A percentile compares a stretch with the other conserved stretches of the same genome.
Evolutionary conservation across 176 grass and related monocot species (phyloP).

Genomic region (Oryza punctata): DNA sequence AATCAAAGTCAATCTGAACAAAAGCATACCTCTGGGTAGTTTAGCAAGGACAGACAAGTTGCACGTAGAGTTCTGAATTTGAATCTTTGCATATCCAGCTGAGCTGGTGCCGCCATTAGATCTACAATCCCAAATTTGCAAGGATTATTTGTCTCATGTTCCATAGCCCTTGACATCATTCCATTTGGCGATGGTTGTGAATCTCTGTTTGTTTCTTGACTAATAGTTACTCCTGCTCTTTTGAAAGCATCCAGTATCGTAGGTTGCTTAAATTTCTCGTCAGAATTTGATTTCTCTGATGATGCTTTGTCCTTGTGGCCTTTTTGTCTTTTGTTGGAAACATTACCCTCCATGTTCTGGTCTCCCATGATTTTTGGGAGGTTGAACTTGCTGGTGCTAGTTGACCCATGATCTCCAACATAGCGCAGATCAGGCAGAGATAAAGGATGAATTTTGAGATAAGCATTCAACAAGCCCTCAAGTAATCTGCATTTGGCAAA

Average conservation of each 20-base stretch:
- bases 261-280: conserved; percentile 69
- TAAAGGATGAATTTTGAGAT: conserved; percentile 60
- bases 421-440: conserved; percentile 74
- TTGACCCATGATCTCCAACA: conserved; percentile 54
- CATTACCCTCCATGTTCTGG: conserved; percentile 24
- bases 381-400: conserved; percentile 50
- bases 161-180: conserved; percentile 39
- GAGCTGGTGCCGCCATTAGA: conserved; percentile 59
- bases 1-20: conserved; percentile 11
- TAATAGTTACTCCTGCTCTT: conserved; percentile 66
- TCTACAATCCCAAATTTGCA: conserved; percentile 69
- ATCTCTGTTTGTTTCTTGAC: conserved; percentile 64
- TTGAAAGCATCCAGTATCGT: conserved; percentile 77
- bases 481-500: conserved; percentile 64
- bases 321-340: conserved; percentile 65
- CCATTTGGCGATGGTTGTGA: conserved; percentile 47
- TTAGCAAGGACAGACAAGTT: conserved; percentile 67
- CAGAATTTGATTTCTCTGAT: conserved; percentile 50
- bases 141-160: conserved; percentile 47
- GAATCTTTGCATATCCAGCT: conserved; percentile 76
- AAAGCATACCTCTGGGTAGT: conserved; percentile 71
- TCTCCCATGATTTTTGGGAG: conserved; percentile 56
- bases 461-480: conserved; percentile 68
- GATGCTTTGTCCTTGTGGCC: conserved; percentile 45
- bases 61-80: conserved; percentile 83